phyloP scores from a whole-genome alignment of 768 basidiomycete genomes.

The Hygrocybe punicea region DNA sequence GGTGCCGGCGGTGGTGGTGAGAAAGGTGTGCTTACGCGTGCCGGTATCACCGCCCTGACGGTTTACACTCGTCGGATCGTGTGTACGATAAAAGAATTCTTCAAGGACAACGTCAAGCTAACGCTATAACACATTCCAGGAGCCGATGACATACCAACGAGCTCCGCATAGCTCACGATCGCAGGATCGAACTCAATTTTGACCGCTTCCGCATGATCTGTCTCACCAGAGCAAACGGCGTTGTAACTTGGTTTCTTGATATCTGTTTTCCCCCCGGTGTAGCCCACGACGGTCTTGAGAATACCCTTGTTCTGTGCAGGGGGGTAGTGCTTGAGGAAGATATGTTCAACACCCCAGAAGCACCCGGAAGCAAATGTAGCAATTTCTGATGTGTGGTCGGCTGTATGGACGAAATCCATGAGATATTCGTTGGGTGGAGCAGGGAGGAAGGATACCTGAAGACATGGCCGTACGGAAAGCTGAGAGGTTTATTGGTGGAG shows the following conservation, averaged over 20 bases:
- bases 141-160: constrained; percentile 51
- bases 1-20: background rate
- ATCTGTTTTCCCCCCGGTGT: constrained; percentile 65
- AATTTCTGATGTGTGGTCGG: background rate
- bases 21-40: constrained; percentile 52
- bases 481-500: background rate
- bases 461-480: background rate
- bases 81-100: constrained; percentile 90
- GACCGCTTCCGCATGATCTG: constrained; percentile 86
- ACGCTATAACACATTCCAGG: background rate
- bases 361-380: constrained; percentile 42
- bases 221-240: constrained; percentile 74
- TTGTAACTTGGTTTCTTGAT: constrained; percentile 61
- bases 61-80: constrained; percentile 85
- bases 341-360: constrained; percentile 87
- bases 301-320: constrained; percentile 70
- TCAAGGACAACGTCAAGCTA: background rate
- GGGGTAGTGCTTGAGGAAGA: constrained; percentile 77
- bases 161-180: constrained; percentile 74
- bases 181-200: constrained; percentile 82
- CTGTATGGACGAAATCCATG: background rate
- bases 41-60: constrained; percentile 76
- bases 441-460: background rate
- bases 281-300: constrained; percentile 71
- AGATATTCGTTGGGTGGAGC: background rate